A percentile compares a stretch with the other conserved stretches of the same genome.
Conservation (phyloP, 768 basidiomycete genomes). For the Pleurotus giganteus region DNA sequence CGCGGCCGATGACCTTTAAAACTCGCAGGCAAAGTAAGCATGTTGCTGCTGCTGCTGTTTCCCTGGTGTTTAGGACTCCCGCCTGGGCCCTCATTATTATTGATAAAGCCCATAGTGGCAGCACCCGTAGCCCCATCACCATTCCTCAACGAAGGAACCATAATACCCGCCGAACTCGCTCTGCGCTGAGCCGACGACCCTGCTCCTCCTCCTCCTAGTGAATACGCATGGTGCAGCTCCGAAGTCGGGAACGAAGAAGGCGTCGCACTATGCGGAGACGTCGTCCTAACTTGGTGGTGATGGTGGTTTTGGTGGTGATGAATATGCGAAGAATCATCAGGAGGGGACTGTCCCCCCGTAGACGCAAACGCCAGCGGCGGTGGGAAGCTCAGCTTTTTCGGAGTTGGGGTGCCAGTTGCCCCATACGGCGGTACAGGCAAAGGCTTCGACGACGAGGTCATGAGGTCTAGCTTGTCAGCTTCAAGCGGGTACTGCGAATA, state of each 20-base stretch:
- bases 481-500: constrained; percentile 17
- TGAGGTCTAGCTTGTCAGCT: not conserved
- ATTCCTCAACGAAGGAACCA: not conserved
- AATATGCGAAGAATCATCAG: not conserved
- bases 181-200: not conserved
- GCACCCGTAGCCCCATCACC: not conserved
- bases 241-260: not conserved
- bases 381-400: not conserved
- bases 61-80: not conserved
- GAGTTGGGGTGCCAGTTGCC: not conserved
- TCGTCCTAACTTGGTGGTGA: too few species aligned
- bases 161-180: not conserved
- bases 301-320: not conserved
- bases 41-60: not conserved
- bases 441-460: constrained; percentile 9
- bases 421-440: constrained; percentile 12
- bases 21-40: not conserved
- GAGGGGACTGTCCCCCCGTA: not conserved
- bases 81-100: not conserved
- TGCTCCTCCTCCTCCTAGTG: too few species aligned
- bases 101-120: not conserved
- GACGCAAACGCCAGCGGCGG: not conserved
- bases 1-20: not conserved
- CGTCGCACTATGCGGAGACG: not conserved
- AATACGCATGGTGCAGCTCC: not conserved